Base-by-base conservation (phyloP, 805 yeast species). In the Brettanomyces nanus region DNA sequence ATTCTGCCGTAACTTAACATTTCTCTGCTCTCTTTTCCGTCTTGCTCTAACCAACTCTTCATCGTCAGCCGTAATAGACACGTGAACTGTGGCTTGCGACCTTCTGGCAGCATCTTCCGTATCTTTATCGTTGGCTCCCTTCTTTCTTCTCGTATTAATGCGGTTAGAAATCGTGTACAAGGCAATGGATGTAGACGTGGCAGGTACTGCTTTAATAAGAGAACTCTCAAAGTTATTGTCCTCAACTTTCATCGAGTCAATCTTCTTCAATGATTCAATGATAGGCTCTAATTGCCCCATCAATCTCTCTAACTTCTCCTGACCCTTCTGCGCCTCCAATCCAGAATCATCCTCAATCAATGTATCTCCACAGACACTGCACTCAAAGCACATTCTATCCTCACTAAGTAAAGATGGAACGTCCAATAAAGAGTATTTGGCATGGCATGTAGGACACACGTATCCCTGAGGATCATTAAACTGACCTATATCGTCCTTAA, bases 381-480 rank as follows among this genome's bases (percentile, higher is more conserved):
- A 92, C 21, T 83, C 57, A 51, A 90, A 94, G 39, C 78, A 81
- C 37, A 84, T 77, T 49, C 75, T 75, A 51, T 85, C 96, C 39
- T 80, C 86, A 47, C 86, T 81, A 43, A 85, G 62, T 42, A 86
- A 58, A 13, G 95, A 75, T 15, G 90, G 77, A 3, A 95, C 96
- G 56, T 92, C 97, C 45, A 92, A 58, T 47, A 92, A 85, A 5
- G 89, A 72, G 52, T 80, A 89, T 56, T 83, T 81, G 15, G 83
- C 73, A 36, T 76, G 74, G 62, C 98, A 92, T 19, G 80, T 66
- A 6, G 95, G 89, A 56, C 98, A 92, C 42, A 85, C 71, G 55
- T 84, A 92, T 3, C 97, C 98, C 53, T 92, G 95, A 1, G 97
- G 95, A 48, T 86, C 89, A 19, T 86, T 78, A 51, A 81, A 84